phyloP scores from a whole-genome alignment of 2,329 filamentous ascomycete genomes.

The Chalaropsis thielavioides region DNA sequence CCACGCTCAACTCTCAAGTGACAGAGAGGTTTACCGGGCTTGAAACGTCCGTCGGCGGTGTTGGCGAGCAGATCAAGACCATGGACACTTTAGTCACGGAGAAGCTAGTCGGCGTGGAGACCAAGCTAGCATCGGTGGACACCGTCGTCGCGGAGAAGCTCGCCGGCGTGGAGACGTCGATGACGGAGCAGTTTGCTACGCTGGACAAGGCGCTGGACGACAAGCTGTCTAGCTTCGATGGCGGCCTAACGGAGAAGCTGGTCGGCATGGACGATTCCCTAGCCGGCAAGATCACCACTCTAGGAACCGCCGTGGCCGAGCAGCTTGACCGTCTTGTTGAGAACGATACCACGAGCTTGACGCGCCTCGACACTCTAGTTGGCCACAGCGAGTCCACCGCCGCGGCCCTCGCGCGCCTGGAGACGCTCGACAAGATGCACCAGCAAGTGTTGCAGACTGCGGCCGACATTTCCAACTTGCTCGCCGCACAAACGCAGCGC shows the following conservation, averaged over 20 bases:
- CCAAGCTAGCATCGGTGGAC: constrained; percentile 9
- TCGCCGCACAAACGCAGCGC: constrained; percentile 59
- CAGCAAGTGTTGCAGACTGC: constrained; percentile 74
- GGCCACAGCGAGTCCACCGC: constrained; percentile 45
- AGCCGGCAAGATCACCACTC: constrained; percentile 6
- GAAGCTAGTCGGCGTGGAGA: constrained; percentile 6
- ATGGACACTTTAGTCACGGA: constrained; percentile 3
- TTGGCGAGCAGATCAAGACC: constrained; percentile 9
- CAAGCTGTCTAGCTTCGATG: constrained; percentile 12
- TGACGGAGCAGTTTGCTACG: constrained; percentile 13
- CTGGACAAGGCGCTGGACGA: constrained; percentile 13
- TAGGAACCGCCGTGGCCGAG: constrained; percentile 24
- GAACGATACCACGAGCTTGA: constrained; percentile 22
- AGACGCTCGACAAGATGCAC: constrained; percentile 58
- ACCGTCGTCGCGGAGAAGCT: constrained; percentile 9
- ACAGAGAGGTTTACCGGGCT: constrained; percentile 10
- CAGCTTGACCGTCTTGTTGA: constrained; percentile 35
- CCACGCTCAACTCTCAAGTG: constrained; percentile 16
- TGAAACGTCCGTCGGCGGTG: constrained; percentile 9
- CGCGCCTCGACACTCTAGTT: constrained; percentile 29
- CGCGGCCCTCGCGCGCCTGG: constrained; percentile 59
- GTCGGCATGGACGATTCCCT: constrained; percentile 16
- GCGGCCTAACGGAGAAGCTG: constrained; percentile 12
- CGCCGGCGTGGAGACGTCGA: constrained; percentile 4
- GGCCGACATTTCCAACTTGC: constrained; percentile 68